Evolutionary conservation across 2,329 filamentous ascomycete genomes (phyloP).

Genomic region (Alternaria gansuensis): DNA sequence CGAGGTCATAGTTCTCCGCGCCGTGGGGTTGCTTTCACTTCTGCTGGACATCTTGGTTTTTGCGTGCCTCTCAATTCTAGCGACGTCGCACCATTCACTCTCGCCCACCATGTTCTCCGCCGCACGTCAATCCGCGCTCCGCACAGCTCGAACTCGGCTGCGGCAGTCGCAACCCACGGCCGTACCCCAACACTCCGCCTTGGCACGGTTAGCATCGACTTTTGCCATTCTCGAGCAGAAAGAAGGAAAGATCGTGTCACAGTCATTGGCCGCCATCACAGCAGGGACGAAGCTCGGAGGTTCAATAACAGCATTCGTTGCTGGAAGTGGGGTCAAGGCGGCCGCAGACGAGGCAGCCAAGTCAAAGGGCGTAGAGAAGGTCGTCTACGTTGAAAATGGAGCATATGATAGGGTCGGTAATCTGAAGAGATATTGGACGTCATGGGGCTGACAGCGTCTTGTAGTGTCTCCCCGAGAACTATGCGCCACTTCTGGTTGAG

Average conservation of each 20-base stretch:
- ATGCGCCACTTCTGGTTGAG: conserved; percentile 88
- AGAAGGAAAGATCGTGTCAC: conserved; percentile 83
- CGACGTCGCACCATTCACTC: conserved; percentile 7
- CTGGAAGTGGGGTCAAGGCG: conserved; percentile 77
- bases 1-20: conserved; percentile 40
- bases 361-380: conserved; percentile 88
- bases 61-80: conserved; percentile 1
- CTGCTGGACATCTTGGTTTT: background rate
- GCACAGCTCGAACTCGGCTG: conserved; percentile 57
- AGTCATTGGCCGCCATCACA: conserved; percentile 84
- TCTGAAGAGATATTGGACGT: background rate
- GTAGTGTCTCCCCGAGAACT: conserved; percentile 88
- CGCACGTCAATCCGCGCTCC: conserved; percentile 49
- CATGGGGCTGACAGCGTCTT: conserved; percentile 18
- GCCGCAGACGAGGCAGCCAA: conserved; percentile 87
- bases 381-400: conserved; percentile 85
- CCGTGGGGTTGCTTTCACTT: conserved; percentile 10
- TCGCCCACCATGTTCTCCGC: conserved; percentile 48
- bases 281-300: conserved; percentile 89
- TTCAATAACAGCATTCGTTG: conserved; percentile 84
- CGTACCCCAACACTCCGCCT: conserved; percentile 61
- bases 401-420: conserved; percentile 84
- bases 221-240: conserved; percentile 92
- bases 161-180: conserved; percentile 45
- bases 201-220: conserved; percentile 80